These are phyloP conservation scores for Fusarium brevicatenulatum DNA, from an alignment of 2,329 filamentous ascomycete genomes.

Conservation along the genomic window DNA sequence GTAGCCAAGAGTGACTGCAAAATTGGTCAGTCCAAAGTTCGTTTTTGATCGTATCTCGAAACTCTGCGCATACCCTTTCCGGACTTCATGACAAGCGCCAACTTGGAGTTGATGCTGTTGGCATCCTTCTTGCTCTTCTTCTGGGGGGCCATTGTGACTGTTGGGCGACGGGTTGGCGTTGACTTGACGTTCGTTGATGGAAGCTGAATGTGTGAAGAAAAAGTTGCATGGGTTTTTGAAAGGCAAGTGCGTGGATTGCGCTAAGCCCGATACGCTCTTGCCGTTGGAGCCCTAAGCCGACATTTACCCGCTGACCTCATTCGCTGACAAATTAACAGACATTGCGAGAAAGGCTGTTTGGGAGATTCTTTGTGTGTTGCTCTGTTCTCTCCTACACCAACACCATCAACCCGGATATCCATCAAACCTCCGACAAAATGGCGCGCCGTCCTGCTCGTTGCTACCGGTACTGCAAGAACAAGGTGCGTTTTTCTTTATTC, in stretches of 20 bases:
- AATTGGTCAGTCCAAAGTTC: constrained; percentile 24
- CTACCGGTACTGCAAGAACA: constrained; percentile 99
- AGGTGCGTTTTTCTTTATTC: constrained; percentile 70
- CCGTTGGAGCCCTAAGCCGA: background rate
- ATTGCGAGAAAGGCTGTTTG: background rate
- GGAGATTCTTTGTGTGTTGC: background rate
- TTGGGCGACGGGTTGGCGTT: constrained; percentile 50
- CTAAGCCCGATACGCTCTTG: background rate
- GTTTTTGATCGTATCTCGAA: background rate
- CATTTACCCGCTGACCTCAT: background rate
- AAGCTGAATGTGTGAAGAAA: constrained; percentile 35
- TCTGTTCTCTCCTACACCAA: constrained; percentile 43
- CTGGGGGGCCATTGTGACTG: constrained; percentile 70
- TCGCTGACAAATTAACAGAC: background rate
- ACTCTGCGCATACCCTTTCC: constrained; percentile 73
- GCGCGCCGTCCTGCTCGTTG: constrained; percentile 99
- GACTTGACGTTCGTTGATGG: constrained; percentile 49
- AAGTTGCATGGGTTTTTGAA: background rate
- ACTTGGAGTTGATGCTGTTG: constrained; percentile 72
- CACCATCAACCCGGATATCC: constrained; percentile 52
- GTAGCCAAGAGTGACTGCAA: constrained; percentile 55
- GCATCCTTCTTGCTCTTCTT: constrained; percentile 90
- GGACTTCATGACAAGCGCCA: constrained; percentile 72
- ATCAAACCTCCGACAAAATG: constrained; percentile 83
- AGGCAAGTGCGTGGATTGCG: background rate